phyloP scores from a whole-genome alignment of 768 basidiomycete species.

The Tricholoma bakamatsutake region DNA sequence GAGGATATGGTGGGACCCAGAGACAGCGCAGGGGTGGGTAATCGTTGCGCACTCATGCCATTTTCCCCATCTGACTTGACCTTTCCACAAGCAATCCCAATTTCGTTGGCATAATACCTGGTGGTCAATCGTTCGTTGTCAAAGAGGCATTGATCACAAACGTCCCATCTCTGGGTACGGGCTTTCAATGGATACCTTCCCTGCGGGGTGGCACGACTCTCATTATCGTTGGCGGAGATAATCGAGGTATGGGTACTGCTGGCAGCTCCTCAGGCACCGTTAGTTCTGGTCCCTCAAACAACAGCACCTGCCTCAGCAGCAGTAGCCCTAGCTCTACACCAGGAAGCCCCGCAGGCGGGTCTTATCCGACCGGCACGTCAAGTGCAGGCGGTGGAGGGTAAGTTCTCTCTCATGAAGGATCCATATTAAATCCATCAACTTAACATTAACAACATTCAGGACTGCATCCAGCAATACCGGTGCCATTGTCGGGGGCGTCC shows the following conservation, averaged over 20 bases:
- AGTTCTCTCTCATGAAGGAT: not conserved
- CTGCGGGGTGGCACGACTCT: conserved; percentile 62
- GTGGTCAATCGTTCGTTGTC: conserved; percentile 68
- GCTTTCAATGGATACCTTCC: conserved; percentile 64
- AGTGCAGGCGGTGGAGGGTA: conserved; percentile 25
- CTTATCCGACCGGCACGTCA: conserved; percentile 52
- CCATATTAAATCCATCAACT: too few species aligned
- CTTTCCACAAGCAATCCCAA: conserved; percentile 38
- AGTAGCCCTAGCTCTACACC: conserved; percentile 73
- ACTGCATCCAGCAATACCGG: conserved; percentile 26
- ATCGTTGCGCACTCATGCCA: not conserved
- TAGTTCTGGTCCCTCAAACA: conserved; percentile 40
- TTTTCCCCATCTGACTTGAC: conserved; percentile 2
- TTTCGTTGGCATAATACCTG: conserved; percentile 73
- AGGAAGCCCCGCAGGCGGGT: conserved; percentile 69
- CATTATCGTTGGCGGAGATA: conserved; percentile 61
- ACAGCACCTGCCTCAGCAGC: conserved; percentile 48
- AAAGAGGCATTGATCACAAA: conserved; percentile 44
- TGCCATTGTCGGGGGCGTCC: conserved; percentile 24
- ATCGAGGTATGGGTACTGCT: conserved; percentile 58
- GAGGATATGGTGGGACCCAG: conserved; percentile 61
- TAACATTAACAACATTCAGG: too few species aligned
- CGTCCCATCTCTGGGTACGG: conserved; percentile 42
- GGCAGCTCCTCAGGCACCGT: conserved; percentile 61
- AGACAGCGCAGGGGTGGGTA: conserved; percentile 47